A percentile compares a stretch with the other conserved stretches of the same genome.
Conservation (phyloP, 2,329 filamentous ascomycete species). For the Cladosporium sp. region DNA sequence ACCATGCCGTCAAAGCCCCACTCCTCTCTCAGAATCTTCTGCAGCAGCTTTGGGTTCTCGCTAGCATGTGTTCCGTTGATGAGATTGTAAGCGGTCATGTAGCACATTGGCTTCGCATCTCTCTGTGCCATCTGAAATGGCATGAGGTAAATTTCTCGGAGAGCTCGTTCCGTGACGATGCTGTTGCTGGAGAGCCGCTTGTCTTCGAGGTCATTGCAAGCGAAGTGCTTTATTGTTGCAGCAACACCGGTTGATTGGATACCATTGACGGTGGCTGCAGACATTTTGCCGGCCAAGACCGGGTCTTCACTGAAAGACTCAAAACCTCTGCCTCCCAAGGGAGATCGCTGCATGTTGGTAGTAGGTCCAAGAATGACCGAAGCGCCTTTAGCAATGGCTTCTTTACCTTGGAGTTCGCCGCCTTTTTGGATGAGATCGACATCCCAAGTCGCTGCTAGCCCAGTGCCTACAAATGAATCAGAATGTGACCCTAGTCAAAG, state of each 20-base stretch:
- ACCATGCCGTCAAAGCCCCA: conserved; percentile 58
- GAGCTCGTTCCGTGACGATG: conserved; percentile 57
- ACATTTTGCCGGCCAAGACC: conserved; percentile 67
- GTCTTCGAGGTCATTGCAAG: conserved; percentile 70
- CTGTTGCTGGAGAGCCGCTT: conserved; percentile 61
- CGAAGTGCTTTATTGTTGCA: conserved; percentile 75
- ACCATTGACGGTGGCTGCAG: conserved; percentile 56
- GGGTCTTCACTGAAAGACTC: conserved; percentile 85
- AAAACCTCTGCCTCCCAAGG: conserved; percentile 70
- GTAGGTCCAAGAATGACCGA: conserved; percentile 26
- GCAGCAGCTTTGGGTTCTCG: conserved; percentile 60
- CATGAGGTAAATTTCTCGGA: conserved; percentile 67
- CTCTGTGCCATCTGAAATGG: conserved; percentile 66
- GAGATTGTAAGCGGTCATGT: conserved; percentile 72
- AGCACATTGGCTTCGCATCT: conserved; percentile 23
- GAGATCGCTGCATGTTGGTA: conserved; percentile 26
- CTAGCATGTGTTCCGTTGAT: conserved; percentile 68
- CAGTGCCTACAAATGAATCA: conserved; percentile 13
- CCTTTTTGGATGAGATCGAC: conserved; percentile 22
- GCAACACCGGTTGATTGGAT: conserved; percentile 69
- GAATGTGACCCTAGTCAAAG: not conserved
- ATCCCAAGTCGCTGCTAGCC: conserved; percentile 28
- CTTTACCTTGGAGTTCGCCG: conserved; percentile 24
- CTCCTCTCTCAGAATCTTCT: conserved; percentile 63
- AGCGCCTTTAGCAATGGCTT: conserved; percentile 26